A percentile compares a stretch with the other conserved stretches of the same genome.
Evolutionary conservation across 345 rosid species (phyloP).

Genomic region (Geranium brycei): DNA sequence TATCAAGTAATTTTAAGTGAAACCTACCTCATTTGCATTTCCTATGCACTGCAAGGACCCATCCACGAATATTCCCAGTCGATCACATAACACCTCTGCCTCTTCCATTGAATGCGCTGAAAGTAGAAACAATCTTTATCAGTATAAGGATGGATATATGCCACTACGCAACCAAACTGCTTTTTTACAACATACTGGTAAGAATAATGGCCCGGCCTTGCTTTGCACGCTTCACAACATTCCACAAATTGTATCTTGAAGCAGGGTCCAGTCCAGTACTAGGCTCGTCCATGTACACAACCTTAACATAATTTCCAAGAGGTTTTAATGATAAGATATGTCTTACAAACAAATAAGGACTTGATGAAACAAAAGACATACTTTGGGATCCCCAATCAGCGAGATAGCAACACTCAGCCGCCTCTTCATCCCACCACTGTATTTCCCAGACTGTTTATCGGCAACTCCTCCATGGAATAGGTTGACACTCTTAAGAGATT

Average conservation of each 20-base stretch:
- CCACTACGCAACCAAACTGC: too few relatives aligned
- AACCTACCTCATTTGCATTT: conserved; percentile 66
- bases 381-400: conserved; percentile 91
- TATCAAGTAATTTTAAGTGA: neutral
- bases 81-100: conserved; percentile 82
- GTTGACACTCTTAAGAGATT: conserved; percentile 65
- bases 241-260: conserved; percentile 82
- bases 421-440: conserved; percentile 98
- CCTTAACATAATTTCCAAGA: too few relatives aligned
- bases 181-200: conserved; percentile 34
- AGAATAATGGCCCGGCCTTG: conserved; percentile 72
- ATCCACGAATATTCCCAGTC: conserved; percentile 74
- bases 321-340: neutral
- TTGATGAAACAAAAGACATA: conserved; percentile 11
- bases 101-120: conserved; percentile 96
- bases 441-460: conserved; percentile 74
- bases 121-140: neutral
- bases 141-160: neutral
- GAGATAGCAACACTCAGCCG: conserved; percentile 96
- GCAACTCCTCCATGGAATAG: conserved; percentile 75
- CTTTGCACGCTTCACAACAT: conserved; percentile 72
- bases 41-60: conserved; percentile 93
- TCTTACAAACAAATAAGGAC: neutral
- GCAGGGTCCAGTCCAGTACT: conserved; percentile 98
- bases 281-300: conserved; percentile 94